Percentiles rank a stretch among this genome's conserved stretches.
These are phyloP conservation scores for Cladobotryum mycophilum DNA, from an alignment of 2,329 filamentous ascomycete species.

Conservation along the genomic window DNA sequence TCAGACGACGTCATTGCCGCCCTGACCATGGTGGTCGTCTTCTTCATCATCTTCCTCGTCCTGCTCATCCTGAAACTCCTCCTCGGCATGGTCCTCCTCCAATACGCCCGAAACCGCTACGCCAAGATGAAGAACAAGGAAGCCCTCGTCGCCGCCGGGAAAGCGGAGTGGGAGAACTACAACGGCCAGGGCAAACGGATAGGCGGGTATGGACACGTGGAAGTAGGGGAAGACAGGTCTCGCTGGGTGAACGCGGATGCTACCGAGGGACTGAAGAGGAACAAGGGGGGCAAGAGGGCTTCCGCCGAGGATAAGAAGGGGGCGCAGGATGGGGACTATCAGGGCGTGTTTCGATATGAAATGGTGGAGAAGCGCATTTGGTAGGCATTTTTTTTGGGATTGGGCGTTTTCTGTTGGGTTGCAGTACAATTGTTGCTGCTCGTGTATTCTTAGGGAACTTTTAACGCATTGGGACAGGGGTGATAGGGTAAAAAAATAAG, in stretches of 20 bases:
- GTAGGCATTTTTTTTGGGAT: constrained; percentile 39
- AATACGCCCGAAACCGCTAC: constrained; percentile 74
- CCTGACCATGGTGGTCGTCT: constrained; percentile 77
- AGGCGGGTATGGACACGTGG: constrained; percentile 78
- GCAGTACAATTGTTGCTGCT: not conserved
- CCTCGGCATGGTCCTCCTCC: constrained; percentile 79
- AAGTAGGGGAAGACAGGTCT: constrained; percentile 81
- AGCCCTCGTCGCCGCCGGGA: constrained; percentile 39
- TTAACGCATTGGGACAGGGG: not conserved
- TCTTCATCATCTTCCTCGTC: constrained; percentile 78
- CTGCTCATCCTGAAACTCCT: constrained; percentile 79
- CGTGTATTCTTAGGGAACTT: not conserved
- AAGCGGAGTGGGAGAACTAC: constrained; percentile 47
- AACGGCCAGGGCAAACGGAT: constrained; percentile 68
- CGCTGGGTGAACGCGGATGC: constrained; percentile 85
- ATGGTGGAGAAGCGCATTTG: constrained; percentile 98
- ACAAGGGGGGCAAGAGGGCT: constrained; percentile 49
- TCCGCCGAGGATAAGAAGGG: constrained; percentile 38
- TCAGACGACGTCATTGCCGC: constrained; percentile 70
- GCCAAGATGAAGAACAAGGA: constrained; percentile 71
- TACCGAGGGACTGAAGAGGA: constrained; percentile 58
- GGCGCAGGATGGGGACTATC: constrained; percentile 37
- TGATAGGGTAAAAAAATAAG: no score
- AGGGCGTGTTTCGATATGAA: constrained; percentile 74
- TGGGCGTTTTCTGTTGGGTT: not conserved